Evolutionary conservation across 129 eudicot genomes (phyloP).

Genomic region (Rutidosis leptorrhynchoides): DNA sequence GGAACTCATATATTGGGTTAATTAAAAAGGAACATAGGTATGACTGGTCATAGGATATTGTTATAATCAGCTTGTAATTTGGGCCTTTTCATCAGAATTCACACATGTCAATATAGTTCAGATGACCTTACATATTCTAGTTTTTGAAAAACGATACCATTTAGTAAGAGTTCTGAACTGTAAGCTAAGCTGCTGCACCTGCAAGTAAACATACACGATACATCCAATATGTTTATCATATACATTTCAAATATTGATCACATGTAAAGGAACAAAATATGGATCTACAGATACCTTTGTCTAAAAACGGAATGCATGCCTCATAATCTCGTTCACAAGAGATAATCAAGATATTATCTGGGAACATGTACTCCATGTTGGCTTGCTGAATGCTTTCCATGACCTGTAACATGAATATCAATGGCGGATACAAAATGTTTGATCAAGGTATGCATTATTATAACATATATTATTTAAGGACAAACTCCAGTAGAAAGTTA

Average conservation of each 20-base stretch:
- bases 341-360: conserved; percentile 48
- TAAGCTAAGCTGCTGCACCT: conserved; percentile 63
- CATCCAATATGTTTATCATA: conserved; percentile 7
- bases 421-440: not conserved
- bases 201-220: conserved; percentile 34
- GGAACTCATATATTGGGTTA: not conserved
- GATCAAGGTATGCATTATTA: no score
- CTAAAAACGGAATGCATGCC: conserved; percentile 54
- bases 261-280: conserved; percentile 7
- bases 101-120: not conserved
- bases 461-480: no score
- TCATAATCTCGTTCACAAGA: conserved; percentile 78
- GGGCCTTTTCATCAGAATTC: not conserved
- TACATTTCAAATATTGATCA: conserved; percentile 1
- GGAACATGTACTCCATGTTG: conserved; percentile 22
- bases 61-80: not conserved
- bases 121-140: conserved; percentile 64
- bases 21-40: not conserved
- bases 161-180: conserved; percentile 78
- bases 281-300: conserved; percentile 47
- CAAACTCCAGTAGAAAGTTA: no score
- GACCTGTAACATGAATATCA: conserved; percentile 40
- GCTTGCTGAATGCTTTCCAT: conserved; percentile 31
- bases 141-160: conserved; percentile 76
- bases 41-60: not conserved